Evolutionary conservation across 148 eudicot genomes (phyloP).

Genomic region (Cornus controversa): DNA sequence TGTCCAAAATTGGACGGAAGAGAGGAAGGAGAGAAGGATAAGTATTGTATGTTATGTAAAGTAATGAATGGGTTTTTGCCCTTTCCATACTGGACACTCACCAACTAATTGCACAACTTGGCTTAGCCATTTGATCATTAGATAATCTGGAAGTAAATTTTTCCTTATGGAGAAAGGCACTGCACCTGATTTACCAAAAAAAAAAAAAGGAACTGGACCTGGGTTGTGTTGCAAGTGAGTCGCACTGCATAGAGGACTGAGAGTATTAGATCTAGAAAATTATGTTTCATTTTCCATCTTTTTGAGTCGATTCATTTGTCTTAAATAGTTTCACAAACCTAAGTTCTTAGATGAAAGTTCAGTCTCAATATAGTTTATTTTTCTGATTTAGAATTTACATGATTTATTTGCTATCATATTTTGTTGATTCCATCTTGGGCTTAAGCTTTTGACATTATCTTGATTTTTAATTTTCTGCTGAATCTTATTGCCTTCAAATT

Average conservation of each 20-base stretch:
- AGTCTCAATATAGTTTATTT: neutral
- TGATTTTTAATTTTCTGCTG: neutral
- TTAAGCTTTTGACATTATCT: neutral
- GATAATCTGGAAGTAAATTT: neutral
- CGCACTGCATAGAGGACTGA: neutral
- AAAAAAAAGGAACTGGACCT: neutral
- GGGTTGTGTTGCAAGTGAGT: neutral
- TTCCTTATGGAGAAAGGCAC: neutral
- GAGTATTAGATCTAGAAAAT: neutral
- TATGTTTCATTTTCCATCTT: neutral
- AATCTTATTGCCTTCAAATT: neutral
- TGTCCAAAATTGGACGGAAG: too few relatives aligned
- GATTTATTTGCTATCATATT: neutral
- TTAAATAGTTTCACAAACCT: neutral
- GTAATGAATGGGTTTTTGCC: too few relatives aligned
- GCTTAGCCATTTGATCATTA: neutral
- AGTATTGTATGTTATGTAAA: too few relatives aligned
- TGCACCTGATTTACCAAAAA: too few relatives aligned
- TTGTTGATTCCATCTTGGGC: conserved; percentile 2
- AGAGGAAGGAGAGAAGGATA: too few relatives aligned
- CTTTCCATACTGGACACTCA: too few relatives aligned
- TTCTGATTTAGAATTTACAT: neutral
- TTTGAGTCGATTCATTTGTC: neutral
- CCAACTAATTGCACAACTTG: neutral
- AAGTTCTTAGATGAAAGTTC: neutral